Conservation (phyloP, 768 basidiomycete species). For the Hortiboletus flavorubellus region DNA sequence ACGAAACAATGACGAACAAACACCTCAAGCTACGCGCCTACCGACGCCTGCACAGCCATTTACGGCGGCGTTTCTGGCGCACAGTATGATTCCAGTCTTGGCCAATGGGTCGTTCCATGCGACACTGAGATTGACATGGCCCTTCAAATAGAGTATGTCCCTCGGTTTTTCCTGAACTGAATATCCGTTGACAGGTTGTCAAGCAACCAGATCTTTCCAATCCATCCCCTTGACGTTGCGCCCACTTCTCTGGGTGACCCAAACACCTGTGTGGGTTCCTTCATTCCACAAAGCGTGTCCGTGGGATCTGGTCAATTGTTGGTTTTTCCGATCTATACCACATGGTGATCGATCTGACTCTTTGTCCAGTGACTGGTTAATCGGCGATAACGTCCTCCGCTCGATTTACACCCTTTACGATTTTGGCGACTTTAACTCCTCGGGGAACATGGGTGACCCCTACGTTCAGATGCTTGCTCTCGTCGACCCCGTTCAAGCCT, state of each 20-base stretch:
- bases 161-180: constrained; percentile 1
- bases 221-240: constrained; percentile 77
- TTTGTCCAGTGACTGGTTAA: constrained; percentile 65
- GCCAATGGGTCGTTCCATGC: constrained; percentile 76
- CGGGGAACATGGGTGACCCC: constrained; percentile 67
- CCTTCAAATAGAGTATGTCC: constrained; percentile 67
- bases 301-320: constrained; percentile 68
- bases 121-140: constrained; percentile 72
- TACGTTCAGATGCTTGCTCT: constrained; percentile 74
- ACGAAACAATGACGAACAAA: constrained; percentile 3
- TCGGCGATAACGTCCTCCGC: constrained; percentile 82
- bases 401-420: constrained; percentile 82
- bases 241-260: constrained; percentile 44
- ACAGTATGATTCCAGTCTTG: constrained; percentile 44
- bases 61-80: constrained; percentile 69
- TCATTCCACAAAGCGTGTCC: constrained; percentile 60
- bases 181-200: constrained; percentile 14
- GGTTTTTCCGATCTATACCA: constrained; percentile 24
- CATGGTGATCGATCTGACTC: constrained; percentile 1
- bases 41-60: constrained; percentile 62
- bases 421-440: constrained; percentile 72
- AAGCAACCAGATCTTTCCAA: constrained; percentile 70
- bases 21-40: constrained; percentile 60
- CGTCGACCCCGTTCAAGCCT: constrained; percentile 65
- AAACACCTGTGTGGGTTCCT: constrained; percentile 66